Base-by-base conservation (phyloP, 139 green algal genomes). In the Raphidocelis subcapitata region DNA sequence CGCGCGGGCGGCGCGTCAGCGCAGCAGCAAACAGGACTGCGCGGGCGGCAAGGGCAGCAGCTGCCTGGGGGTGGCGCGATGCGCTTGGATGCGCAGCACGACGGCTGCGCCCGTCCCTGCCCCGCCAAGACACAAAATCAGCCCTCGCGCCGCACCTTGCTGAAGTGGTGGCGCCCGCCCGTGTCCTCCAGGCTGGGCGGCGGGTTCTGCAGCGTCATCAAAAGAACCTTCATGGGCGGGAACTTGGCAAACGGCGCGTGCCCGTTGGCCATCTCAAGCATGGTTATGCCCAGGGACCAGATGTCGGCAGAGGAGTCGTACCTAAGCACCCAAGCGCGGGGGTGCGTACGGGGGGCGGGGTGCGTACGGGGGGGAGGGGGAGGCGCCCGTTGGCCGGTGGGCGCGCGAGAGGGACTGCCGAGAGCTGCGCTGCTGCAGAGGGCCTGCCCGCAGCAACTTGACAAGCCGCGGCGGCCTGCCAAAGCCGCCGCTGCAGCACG, bases 201-300 rank as follows among this genome's bases (percentile, higher is more conserved):
- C n/a, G 92, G 92, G 82, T 97, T 97, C 84, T 98, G 94, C 36
- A 99, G 85, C 47, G 92, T 97, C 92, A 98, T 97, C 32, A 18
- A 15, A 65, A 31, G 14, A 98, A 75, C 94, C 88, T 99, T 99
- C 94, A 99, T 98, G 35, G 96, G 96, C 18, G 96, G 95, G 72
- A 96, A 96, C 81, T 96, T 96, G n/a, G 96, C 94, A 86, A 99
- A 99, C 37, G 96, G 96, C 21, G 96, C 96, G 82, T 98, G 94
- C 4, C 96, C 96, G 83, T 99, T 94, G 20, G 94, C 94, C 74
- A 78, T 35, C 90, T 99, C 96, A 67, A 99, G 81, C 51, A 97
- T 80, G 12, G 96, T 99, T 86, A 99, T 99, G 37, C 96, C 96
- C 79, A 99, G 94, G 0, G 91, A 98, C 96, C 96, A 99, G 46